These are phyloP conservation scores for Phytomonas sp. DNA, from an alignment of 208 protist species.

Conservation along the genomic window DNA sequence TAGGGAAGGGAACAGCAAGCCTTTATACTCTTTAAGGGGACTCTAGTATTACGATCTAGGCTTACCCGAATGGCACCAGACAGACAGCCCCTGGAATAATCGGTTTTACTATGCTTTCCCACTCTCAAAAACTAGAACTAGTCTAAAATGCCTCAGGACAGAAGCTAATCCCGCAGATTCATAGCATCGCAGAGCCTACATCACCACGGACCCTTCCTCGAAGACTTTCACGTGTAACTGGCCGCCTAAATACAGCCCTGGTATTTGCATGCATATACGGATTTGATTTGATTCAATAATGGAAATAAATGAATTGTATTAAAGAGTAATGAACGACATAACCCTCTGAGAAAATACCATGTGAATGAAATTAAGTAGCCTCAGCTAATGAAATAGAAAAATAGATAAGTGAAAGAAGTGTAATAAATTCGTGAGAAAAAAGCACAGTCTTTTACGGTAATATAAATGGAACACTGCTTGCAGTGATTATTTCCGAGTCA, in stretches of 20 bases:
- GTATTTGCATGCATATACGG: background rate
- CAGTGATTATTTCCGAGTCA: background rate
- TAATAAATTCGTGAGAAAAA: constrained; percentile 8
- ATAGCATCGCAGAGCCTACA: background rate
- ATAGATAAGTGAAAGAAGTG: background rate
- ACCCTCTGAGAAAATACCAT: constrained; percentile 1
- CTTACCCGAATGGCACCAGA: background rate
- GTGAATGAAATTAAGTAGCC: constrained; percentile 4
- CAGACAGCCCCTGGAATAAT: background rate
- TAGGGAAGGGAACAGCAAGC: background rate
- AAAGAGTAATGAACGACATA: background rate
- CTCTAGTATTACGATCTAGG: background rate
- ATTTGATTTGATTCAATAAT: background rate
- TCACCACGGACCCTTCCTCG: background rate
- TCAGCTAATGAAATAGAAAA: constrained; percentile 12
- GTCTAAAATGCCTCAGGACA: too few species aligned
- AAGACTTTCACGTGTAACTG: constrained; percentile 2
- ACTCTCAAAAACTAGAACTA: too few species aligned
- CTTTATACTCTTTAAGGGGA: background rate
- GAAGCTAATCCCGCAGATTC: too few species aligned
- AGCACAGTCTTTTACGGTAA: background rate
- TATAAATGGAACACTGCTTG: background rate
- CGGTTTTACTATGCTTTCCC: constrained; percentile 21
- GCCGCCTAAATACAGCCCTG: background rate
- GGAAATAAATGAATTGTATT: background rate